Percentiles rank a stretch among this genome's conserved stretches.
These are phyloP conservation scores for Collybia nuda DNA, from an alignment of 768 basidiomycete species.

Conservation along the genomic window DNA sequence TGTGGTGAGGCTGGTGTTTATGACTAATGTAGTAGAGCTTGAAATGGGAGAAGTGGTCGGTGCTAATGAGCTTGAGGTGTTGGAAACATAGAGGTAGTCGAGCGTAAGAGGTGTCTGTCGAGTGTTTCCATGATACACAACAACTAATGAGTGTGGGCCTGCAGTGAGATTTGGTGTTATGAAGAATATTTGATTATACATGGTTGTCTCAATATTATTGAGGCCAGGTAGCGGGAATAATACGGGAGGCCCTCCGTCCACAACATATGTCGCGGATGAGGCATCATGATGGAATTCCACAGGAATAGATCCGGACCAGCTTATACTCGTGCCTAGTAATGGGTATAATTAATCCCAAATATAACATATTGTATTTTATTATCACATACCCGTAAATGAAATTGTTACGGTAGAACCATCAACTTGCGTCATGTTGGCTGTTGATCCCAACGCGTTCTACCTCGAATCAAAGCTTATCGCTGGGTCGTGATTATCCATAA, in stretches of 20 bases:
- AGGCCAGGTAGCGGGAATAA: conserved; percentile 20
- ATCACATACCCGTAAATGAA: conserved; percentile 21
- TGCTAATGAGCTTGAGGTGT: no score
- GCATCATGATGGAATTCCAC: conserved; percentile 11
- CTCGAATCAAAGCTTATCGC: conserved; percentile 16
- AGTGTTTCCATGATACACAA: conserved; percentile 6
- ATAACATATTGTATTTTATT: no score
- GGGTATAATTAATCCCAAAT: background rate
- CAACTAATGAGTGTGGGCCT: conserved; percentile 11
- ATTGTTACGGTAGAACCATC: conserved; percentile 15
- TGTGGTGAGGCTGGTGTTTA: no score
- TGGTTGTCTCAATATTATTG: background rate
- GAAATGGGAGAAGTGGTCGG: no score
- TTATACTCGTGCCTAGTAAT: conserved; percentile 20
- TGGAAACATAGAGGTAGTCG: conserved; percentile 18
- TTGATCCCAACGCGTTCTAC: conserved; percentile 14
- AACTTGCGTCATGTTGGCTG: conserved; percentile 13
- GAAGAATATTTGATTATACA: conserved; percentile 12
- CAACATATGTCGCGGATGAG: conserved; percentile 17
- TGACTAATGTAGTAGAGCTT: no score
- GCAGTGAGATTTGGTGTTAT: conserved; percentile 9
- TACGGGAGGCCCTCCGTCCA: conserved; percentile 20
- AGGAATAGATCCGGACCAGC: conserved; percentile 20
- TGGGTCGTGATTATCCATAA: conserved; percentile 16
- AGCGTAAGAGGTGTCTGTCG: conserved; percentile 24